Conservation (phyloP, 2,329 filamentous ascomycete species). For the Venturia oleaginea region DNA sequence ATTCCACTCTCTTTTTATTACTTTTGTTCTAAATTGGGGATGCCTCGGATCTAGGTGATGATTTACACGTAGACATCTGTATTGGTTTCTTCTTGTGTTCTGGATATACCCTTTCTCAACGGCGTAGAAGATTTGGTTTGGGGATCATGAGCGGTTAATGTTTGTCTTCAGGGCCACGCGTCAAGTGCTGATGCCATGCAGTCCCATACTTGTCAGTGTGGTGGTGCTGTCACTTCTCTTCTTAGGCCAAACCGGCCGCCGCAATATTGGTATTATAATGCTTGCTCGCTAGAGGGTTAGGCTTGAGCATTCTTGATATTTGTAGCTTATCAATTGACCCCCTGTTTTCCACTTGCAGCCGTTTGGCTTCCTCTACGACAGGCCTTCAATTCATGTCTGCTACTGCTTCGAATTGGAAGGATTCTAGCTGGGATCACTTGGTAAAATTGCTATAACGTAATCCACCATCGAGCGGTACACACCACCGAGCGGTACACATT, state of each 20-base stretch:
- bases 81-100: not conserved
- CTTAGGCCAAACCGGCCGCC: not conserved
- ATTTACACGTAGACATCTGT: not conserved
- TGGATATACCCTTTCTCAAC: not conserved
- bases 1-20: too few species aligned
- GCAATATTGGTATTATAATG: not conserved
- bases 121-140: not conserved
- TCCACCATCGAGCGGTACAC: too few species aligned
- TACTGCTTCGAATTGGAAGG: too few species aligned
- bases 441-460: too few species aligned
- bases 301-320: not conserved
- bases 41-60: not conserved
- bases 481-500: too few species aligned
- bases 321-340: not conserved
- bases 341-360: too few species aligned
- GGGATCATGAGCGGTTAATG: not conserved
- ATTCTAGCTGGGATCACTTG: too few species aligned
- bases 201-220: not conserved
- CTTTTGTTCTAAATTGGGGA: not conserved
- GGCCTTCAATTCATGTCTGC: too few species aligned
- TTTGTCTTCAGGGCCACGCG: not conserved
- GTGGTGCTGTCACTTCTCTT: not conserved
- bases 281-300: not conserved
- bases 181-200: conserved; percentile 3
- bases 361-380: too few species aligned